These are phyloP conservation scores for Leptodermis oblonga DNA, from an alignment of 257 asterid species.

Conservation along the genomic window DNA sequence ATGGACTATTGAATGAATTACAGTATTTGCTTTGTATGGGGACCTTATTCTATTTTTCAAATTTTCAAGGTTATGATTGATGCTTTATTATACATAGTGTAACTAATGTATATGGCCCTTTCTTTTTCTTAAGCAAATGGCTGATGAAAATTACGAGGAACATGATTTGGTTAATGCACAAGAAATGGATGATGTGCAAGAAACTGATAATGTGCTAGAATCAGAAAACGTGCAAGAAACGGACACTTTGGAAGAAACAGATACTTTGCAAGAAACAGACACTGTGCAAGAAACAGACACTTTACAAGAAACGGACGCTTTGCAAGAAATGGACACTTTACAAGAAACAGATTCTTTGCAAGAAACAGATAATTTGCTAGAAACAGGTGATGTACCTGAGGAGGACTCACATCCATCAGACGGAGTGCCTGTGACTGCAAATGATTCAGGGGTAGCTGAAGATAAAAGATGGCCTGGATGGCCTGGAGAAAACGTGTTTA, in stretches of 20 bases:
- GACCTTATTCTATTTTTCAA: no score
- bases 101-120: background rate
- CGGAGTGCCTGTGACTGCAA: slow-evolving; percentile 32
- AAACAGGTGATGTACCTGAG: slow-evolving; percentile 30
- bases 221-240: slow-evolving; percentile 16
- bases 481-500: slow-evolving; percentile 77
- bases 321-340: slow-evolving; percentile 25
- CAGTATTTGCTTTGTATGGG: no score
- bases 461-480: slow-evolving; percentile 83
- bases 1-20: no score
- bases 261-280: slow-evolving; percentile 26
- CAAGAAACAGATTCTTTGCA: slow-evolving; percentile 12
- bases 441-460: slow-evolving; percentile 35
- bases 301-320: slow-evolving; percentile 18
- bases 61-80: background rate
- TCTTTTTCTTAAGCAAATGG: slow-evolving; percentile 34
- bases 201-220: slow-evolving; percentile 25
- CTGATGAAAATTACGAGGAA: slow-evolving; percentile 35
- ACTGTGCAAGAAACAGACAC: slow-evolving; percentile 27
- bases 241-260: slow-evolving; percentile 27
- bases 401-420: slow-evolving; percentile 28
- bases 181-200: slow-evolving; percentile 26
- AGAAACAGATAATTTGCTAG: slow-evolving; percentile 21
- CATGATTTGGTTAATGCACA: slow-evolving; percentile 16
- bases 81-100: background rate